These are phyloP conservation scores for Cercospora brassicicola DNA, from an alignment of 2,329 filamentous ascomycete genomes.

Conservation along the genomic window DNA sequence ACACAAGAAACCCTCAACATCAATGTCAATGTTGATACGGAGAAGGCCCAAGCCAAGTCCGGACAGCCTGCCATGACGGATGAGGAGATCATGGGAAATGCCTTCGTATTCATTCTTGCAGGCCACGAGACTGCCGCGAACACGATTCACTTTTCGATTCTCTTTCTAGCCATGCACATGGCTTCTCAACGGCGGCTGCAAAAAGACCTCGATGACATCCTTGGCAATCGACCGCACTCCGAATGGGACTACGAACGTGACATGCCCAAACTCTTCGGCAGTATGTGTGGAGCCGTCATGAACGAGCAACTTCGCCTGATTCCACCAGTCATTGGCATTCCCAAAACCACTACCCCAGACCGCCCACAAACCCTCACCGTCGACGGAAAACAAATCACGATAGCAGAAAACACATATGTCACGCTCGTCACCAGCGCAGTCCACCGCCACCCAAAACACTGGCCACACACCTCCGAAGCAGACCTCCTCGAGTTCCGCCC, in stretches of 20 bases:
- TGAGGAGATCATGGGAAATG: slow-evolving; percentile 70
- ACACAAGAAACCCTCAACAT: slow-evolving; percentile 42
- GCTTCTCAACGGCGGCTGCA: slow-evolving; percentile 66
- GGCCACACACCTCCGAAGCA: slow-evolving; percentile 57
- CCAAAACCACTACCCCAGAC: slow-evolving; percentile 58
- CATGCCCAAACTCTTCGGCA: slow-evolving; percentile 65
- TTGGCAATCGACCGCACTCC: slow-evolving; percentile 58
- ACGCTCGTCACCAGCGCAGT: slow-evolving; percentile 57
- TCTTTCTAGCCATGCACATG: slow-evolving; percentile 67
- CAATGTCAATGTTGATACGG: slow-evolving; percentile 44
- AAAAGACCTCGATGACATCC: slow-evolving; percentile 65
- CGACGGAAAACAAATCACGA: slow-evolving; percentile 57
- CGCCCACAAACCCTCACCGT: slow-evolving; percentile 59
- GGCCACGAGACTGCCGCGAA: slow-evolving; percentile 82
- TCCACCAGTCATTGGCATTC: slow-evolving; percentile 69
- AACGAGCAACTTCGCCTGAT: slow-evolving; percentile 74
- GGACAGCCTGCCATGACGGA: slow-evolving; percentile 51
- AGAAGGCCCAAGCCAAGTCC: slow-evolving; percentile 48
- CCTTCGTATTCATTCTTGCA: slow-evolving; percentile 64
- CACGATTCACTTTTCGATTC: slow-evolving; percentile 67
- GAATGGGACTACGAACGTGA: slow-evolving; percentile 71
- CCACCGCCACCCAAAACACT: slow-evolving; percentile 71
- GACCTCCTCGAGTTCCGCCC: slow-evolving; percentile 70
- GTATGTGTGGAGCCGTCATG: slow-evolving; percentile 72
- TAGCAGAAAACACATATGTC: slow-evolving; percentile 60